Evolutionary conservation across 257 asterid species (phyloP).

Genomic region (Lantana camara): DNA sequence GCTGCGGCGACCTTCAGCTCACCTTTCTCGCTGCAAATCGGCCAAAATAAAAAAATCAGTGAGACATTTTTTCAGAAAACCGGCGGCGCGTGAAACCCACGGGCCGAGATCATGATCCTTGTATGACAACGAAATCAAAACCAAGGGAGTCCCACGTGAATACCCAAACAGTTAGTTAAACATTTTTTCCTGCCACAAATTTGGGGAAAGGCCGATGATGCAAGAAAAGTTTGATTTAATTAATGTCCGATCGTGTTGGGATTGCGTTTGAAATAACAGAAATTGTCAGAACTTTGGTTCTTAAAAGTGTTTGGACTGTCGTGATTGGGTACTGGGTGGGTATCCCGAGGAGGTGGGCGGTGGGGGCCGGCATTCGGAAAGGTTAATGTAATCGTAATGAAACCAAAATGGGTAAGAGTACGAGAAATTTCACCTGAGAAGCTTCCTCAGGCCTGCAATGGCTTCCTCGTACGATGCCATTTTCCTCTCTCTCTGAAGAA

Average conservation of each 20-base stretch:
- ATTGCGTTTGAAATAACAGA: constrained; percentile 34
- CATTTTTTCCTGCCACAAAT: background rate
- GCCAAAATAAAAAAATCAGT: background rate
- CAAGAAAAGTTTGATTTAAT: background rate
- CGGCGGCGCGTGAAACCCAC: constrained; percentile 25
- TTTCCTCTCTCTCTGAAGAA: constrained; percentile 43
- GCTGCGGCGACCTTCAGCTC: constrained; percentile 72
- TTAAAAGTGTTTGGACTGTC: background rate
- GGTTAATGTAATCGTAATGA: background rate
- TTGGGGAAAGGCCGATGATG: constrained; percentile 1
- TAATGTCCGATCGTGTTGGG: constrained; percentile 8
- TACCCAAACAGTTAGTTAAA: constrained; percentile 4
- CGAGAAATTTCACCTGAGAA: constrained; percentile 54
- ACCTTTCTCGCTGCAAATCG: constrained; percentile 57
- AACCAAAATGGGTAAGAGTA: background rate
- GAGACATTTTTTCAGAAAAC: background rate
- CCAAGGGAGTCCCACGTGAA: constrained; percentile 29
- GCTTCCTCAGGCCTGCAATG: constrained; percentile 74
- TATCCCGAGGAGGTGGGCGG: constrained; percentile 30
- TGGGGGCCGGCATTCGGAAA: background rate
- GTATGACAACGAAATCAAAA: background rate
- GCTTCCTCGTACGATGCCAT: constrained; percentile 77
- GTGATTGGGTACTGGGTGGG: background rate
- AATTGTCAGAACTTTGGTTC: constrained; percentile 26
- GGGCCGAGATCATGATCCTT: background rate